Conservation (phyloP, 169 alveolate genomes). For the Cryptosporidium parvum region DNA sequence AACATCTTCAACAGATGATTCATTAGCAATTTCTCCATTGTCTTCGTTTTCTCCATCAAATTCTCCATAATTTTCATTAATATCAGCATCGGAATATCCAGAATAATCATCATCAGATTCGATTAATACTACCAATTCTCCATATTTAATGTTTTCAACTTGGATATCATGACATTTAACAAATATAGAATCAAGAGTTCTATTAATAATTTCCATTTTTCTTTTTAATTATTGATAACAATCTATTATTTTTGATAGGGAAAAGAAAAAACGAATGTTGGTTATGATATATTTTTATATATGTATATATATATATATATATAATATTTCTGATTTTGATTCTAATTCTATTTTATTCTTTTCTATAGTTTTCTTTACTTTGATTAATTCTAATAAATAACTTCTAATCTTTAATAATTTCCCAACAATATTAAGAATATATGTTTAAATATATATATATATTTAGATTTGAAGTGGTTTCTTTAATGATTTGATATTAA, state of each 20-base stretch:
- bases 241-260: not conserved
- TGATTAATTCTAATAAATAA: too few species aligned
- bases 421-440: too few species aligned
- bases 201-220: constrained; percentile 48
- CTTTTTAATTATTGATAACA: not conserved
- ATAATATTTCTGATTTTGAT: too few species aligned
- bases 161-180: constrained; percentile 33
- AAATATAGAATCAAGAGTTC: constrained; percentile 27
- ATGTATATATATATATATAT: too few species aligned
- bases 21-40: constrained; percentile 36
- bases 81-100: constrained; percentile 10
- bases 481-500: not conserved
- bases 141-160: constrained; percentile 49
- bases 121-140: constrained; percentile 56
- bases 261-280: too few species aligned
- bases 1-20: constrained; percentile 54
- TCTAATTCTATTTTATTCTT: not conserved
- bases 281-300: too few species aligned
- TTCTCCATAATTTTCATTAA: not conserved
- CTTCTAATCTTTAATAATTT: too few species aligned
- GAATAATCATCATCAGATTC: constrained; percentile 35
- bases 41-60: not conserved
- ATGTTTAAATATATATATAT: too few species aligned
- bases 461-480: not conserved
- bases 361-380: not conserved